Evolutionary conservation across 495 filamentous ascomycete species (phyloP).

Genomic region (Hypoxylon perforatum): DNA sequence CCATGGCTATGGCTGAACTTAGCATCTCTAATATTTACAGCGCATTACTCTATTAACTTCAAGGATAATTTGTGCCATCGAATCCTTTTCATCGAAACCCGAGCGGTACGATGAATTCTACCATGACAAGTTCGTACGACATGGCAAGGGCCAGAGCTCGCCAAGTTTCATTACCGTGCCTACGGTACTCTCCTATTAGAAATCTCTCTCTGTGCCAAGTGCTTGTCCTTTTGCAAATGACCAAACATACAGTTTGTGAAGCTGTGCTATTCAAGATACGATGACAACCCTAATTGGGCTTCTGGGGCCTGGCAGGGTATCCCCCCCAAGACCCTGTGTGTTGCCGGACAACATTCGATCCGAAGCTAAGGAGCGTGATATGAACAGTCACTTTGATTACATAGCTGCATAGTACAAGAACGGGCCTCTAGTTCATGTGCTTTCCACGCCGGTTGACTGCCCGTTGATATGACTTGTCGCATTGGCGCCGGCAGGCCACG

Average conservation of each 20-base stretch:
- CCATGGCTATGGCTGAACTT: conserved; percentile 34
- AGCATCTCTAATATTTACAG: conserved; percentile 15
- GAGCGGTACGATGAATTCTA: conserved; percentile 13
- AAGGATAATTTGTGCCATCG: conserved; percentile 3
- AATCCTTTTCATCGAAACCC: neutral
- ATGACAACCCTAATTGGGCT: neutral
- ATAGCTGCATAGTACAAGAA: neutral
- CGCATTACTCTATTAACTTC: conserved; percentile 9
- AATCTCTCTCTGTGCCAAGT: too few relatives aligned
- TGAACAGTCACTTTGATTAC: neutral
- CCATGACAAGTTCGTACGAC: neutral
- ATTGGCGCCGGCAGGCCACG: conserved; percentile 13
- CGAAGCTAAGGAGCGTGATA: conserved; percentile 5
- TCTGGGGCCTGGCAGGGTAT: conserved; percentile 10
- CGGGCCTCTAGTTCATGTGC: neutral
- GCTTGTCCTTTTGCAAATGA: too few relatives aligned
- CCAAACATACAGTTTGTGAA: too few relatives aligned
- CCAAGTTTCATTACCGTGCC: neutral
- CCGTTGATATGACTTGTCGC: conserved; percentile 27
- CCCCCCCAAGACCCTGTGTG: neutral
- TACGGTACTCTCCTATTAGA: too few relatives aligned
- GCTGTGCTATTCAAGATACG: too few relatives aligned
- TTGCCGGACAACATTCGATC: conserved; percentile 13
- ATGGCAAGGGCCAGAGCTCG: conserved; percentile 3
- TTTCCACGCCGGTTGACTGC: neutral